These are phyloP conservation scores for Streptanthus diversifolius DNA, from an alignment of 345 rosid genomes.

Conservation along the genomic window DNA sequence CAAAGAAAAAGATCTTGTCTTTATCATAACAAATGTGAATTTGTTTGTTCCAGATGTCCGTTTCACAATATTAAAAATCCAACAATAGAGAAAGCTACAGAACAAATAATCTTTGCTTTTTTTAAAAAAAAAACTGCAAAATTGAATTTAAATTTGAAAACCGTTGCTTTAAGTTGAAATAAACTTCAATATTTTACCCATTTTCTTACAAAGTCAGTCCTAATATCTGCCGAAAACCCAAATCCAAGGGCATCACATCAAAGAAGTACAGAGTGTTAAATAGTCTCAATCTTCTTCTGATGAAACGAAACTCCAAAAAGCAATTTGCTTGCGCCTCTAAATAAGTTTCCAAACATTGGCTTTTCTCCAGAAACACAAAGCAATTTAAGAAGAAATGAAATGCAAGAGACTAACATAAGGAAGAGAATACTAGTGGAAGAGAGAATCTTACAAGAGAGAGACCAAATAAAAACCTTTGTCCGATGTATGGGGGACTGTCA, in stretches of 20 bases:
- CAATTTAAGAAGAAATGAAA: not conserved
- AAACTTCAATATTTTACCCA: not conserved
- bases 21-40: slow-evolving; percentile 15
- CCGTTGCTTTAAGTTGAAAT: slow-evolving; percentile 5
- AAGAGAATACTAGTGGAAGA: not conserved
- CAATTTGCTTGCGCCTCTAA: not conserved
- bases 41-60: slow-evolving; percentile 14
- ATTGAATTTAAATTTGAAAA: slow-evolving; percentile 2
- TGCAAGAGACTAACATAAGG: no score
- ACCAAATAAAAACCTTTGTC: slow-evolving; percentile 24
- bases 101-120: not conserved
- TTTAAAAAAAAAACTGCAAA: not conserved
- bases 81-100: not conserved
- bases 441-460: not conserved
- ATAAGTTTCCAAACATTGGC: not conserved
- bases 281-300: not conserved
- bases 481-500: not conserved
- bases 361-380: not conserved
- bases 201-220: not conserved
- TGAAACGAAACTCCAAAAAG: not conserved
- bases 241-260: not conserved
- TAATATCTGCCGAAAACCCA: not conserved
- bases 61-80: not conserved
- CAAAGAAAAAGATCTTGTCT: slow-evolving; percentile 15
- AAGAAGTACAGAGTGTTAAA: not conserved